phyloP scores from a whole-genome alignment of 768 basidiomycete species.

The Nidularia sp. region DNA sequence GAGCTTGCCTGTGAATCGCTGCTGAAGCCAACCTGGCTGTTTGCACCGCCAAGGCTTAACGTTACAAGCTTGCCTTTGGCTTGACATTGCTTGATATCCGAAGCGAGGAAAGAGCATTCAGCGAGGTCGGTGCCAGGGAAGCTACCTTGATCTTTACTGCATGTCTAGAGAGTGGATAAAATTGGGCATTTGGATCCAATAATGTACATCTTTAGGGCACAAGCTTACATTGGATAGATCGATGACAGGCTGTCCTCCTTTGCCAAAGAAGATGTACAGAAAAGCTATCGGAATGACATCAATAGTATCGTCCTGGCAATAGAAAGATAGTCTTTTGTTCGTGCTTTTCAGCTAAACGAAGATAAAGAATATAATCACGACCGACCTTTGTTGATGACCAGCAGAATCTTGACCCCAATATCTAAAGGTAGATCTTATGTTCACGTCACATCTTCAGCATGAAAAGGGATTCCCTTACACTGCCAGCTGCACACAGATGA shows the following conservation, averaged over 20 bases:
- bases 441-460: neutral
- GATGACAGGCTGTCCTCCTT: conserved; percentile 52
- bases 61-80: conserved; percentile 52
- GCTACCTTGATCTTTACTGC: conserved; percentile 41
- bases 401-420: conserved; percentile 40
- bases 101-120: conserved; percentile 57
- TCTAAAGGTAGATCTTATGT: conserved; percentile 11
- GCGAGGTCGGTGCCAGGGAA: conserved; percentile 61
- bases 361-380: neutral
- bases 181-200: too few species aligned
- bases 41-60: conserved; percentile 54
- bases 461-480: conserved; percentile 19
- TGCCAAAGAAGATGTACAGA: conserved; percentile 56
- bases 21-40: conserved; percentile 51
- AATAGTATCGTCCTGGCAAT: conserved; percentile 60
- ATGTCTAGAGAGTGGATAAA: too few species aligned
- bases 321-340: conserved; percentile 42
- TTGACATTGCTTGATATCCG: conserved; percentile 65
- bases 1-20: conserved; percentile 45
- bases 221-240: conserved; percentile 56
- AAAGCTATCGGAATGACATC: conserved; percentile 63
- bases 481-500: conserved; percentile 21
- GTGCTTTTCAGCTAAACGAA: neutral
- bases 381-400: conserved; percentile 31
- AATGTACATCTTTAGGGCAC: too few species aligned